A percentile compares a stretch with the other conserved stretches of the same genome.
These are phyloP conservation scores for Colletotrichum gigasporum DNA, from an alignment of 2,329 filamentous ascomycete species.

Conservation along the genomic window DNA sequence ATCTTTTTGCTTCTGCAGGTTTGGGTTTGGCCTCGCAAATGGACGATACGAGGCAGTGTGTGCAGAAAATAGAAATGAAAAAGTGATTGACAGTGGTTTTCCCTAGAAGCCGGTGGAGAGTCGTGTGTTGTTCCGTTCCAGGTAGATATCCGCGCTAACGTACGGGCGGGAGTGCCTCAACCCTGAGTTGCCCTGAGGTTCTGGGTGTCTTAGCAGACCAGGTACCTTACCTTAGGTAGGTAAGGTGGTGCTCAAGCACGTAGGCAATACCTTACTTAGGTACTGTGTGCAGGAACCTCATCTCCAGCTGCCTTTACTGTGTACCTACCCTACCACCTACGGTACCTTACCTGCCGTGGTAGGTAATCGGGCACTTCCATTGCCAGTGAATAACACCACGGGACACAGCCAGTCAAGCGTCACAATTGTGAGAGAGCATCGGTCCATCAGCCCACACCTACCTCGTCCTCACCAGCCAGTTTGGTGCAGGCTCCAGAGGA, in stretches of 20 bases:
- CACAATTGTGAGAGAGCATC: neutral
- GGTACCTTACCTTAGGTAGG: neutral
- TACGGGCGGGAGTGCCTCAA: too few species aligned
- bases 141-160: too few species aligned
- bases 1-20: slow-evolving; percentile 1
- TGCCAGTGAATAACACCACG: neutral
- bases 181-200: too few species aligned
- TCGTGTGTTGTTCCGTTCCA: slow-evolving; percentile 17
- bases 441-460: neutral
- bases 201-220: too few species aligned
- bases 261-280: too few species aligned
- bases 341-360: too few species aligned
- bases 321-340: too few species aligned
- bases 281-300: too few species aligned
- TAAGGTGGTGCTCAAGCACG: neutral
- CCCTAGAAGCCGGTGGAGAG: slow-evolving; percentile 17
- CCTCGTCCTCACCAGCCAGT: neutral
- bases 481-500: neutral
- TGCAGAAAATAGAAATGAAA: slow-evolving; percentile 6
- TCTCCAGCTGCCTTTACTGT: too few species aligned
- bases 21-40: neutral
- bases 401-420: neutral
- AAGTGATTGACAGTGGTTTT: slow-evolving; percentile 7
- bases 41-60: slow-evolving; percentile 21
- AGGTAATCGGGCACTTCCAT: too few species aligned